Conservation (phyloP, 2,329 filamentous ascomycete species). For the Botryotinia convoluta region DNA sequence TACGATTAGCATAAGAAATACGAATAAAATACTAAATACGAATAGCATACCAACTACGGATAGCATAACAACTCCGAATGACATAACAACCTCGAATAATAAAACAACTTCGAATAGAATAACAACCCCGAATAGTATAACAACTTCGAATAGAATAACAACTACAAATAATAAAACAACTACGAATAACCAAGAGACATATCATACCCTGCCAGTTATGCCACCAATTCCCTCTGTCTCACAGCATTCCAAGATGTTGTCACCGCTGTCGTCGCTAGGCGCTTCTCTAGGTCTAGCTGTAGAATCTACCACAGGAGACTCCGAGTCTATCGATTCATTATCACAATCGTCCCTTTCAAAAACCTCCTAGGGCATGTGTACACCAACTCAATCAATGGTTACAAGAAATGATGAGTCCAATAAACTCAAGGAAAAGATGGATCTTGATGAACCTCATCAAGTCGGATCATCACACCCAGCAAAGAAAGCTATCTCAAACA, state of each 20-base stretch:
- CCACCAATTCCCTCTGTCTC: not conserved
- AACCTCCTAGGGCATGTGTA: too few relatives aligned
- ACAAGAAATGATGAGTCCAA: not conserved
- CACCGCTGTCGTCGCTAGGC: not conserved
- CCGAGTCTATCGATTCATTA: not conserved
- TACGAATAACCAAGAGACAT: not conserved
- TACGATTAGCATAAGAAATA: too few relatives aligned
- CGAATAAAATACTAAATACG: too few relatives aligned
- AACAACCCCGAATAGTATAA: not conserved
- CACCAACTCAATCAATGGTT: not conserved
- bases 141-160: not conserved
- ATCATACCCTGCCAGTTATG: not conserved
- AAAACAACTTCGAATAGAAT: too few relatives aligned
- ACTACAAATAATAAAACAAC: not conserved
- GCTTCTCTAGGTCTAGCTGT: not conserved
- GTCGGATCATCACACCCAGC: not conserved
- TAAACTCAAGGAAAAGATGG: not conserved
- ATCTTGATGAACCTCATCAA: not conserved
- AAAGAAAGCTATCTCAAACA: not conserved
- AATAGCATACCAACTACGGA: too few relatives aligned
- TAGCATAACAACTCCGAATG: too few relatives aligned
- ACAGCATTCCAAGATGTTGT: not conserved
- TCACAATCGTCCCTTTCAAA: too few relatives aligned
- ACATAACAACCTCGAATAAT: too few relatives aligned
- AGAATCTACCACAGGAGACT: not conserved